Evolutionary conservation across 225 moss, liverwort and hornwort genomes (phyloP), one percentile per base, ranked within the genome.

Genomic region (Sphagnum tenellum): DNA sequence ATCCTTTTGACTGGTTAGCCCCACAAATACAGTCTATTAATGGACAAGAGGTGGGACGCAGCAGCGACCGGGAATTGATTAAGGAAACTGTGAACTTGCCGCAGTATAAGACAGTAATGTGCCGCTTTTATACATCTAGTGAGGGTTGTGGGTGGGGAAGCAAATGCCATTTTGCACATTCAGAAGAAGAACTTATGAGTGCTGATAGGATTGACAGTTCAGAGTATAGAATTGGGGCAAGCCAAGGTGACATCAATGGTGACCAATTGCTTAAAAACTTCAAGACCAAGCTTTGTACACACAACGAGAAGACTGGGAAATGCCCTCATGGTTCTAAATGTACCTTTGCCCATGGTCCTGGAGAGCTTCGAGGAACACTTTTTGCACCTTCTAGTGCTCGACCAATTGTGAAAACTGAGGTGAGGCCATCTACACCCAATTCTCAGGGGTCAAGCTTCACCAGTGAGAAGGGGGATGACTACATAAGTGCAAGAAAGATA

Each of bases 251-350:
- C 65, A 9, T 6, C 6, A 90, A 94, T 68, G 81, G 86, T 70
- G 90, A 94, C 56, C 93, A 88, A 54, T 86, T 83, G 4, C 78
- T 86, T 29, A 94, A 88, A 74, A 94, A 94, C 70, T 94, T 94
- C 64, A 94, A 88, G 74, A 90, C 93, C 48, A 94, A 94, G 65
- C 93, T 93, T 55, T 94, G 93, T 79, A 90, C 89, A 72, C 93
- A 94, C 65, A 88, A 90, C 76, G 93, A 90, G 62, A 94, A 94
- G 76, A 78, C 88, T 74, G 93, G 93, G 8, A 86, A 86, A 46
- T 94, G 93, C 64, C 93, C 90, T 57, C 93, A 94, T 62, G 88
- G 93, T 69, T 81, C 84, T 46, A 94, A 94, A 76, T 94, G 93
- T 73, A 94, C 88, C 63, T 94, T 94, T 76, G 93, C 93, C 46